Conservation (phyloP, 2,329 filamentous ascomycete genomes). For the Ceratocystis papillata region DNA sequence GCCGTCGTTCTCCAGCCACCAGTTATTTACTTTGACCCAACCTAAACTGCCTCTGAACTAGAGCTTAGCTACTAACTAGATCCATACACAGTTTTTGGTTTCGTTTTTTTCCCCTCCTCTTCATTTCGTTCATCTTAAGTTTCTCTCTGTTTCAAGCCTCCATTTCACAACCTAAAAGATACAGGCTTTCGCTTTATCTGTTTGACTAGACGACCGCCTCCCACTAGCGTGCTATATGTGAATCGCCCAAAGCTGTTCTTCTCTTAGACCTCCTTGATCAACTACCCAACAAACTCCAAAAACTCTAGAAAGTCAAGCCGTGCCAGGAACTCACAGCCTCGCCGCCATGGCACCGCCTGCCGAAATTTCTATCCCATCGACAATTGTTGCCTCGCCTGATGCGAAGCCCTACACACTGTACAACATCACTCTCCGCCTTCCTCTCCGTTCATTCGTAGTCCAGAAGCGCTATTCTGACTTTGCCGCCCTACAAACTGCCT, state of each 20-base stretch:
- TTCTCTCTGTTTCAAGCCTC: neutral
- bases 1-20: slow-evolving; percentile 7
- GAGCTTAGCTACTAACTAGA: slow-evolving; percentile 6
- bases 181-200: neutral
- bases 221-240: neutral
- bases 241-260: neutral
- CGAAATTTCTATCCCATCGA: slow-evolving; percentile 58
- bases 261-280: neutral
- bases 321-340: neutral
- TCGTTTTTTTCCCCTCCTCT: neutral
- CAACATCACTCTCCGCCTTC: slow-evolving; percentile 66
- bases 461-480: slow-evolving; percentile 81
- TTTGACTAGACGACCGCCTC: neutral
- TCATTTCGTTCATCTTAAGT: neutral
- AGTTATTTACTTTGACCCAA: slow-evolving; percentile 1
- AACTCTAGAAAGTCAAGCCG: neutral
- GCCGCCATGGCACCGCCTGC: slow-evolving; percentile 50
- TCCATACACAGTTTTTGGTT: neutral
- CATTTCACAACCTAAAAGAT: neutral
- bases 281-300: neutral
- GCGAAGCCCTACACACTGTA: slow-evolving; percentile 65
- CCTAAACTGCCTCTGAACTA: neutral
- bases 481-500: slow-evolving; percentile 49
- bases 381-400: slow-evolving; percentile 44
- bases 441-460: slow-evolving; percentile 62